These are phyloP conservation scores for Grosmannia penicillata DNA, from an alignment of 2,329 filamentous ascomycete genomes.

Conservation along the genomic window DNA sequence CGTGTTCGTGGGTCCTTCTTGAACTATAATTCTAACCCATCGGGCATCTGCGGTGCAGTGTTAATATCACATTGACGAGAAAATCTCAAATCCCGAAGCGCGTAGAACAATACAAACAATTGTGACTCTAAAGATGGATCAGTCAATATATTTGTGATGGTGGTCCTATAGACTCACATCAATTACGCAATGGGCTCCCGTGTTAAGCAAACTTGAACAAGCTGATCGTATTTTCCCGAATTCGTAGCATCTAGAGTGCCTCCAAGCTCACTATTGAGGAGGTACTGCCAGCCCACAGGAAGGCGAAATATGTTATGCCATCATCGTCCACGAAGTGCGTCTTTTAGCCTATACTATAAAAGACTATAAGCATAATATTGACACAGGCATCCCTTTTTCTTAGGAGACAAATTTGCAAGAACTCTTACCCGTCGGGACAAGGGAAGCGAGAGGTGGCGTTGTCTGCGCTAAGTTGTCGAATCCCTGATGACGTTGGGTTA, in stretches of 20 bases:
- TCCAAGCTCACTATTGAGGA: conserved; percentile 26
- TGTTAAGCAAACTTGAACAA: conserved; percentile 32
- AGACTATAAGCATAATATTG: background rate
- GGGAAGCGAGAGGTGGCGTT: no score
- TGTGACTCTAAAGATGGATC: conserved; percentile 19
- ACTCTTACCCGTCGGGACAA: no score
- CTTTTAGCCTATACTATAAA: conserved; percentile 25
- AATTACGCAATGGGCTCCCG: conserved; percentile 32
- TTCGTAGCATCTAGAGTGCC: conserved; percentile 24
- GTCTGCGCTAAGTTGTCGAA: no score
- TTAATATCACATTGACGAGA: background rate
- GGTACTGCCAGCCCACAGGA: conserved; percentile 27
- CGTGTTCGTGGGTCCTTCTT: conserved; percentile 45
- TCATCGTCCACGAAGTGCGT: conserved; percentile 39
- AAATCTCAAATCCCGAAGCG: background rate
- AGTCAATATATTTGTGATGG: no score
- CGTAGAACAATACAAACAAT: conserved; percentile 19
- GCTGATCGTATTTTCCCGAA: conserved; percentile 26
- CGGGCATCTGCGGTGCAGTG: conserved; percentile 30
- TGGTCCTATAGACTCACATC: conserved; percentile 18
- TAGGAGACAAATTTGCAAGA: no score
- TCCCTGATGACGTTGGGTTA: no score
- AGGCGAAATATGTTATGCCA: conserved; percentile 41
- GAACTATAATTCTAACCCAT: conserved; percentile 46
- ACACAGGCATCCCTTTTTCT: no score